Conservation (phyloP, 202 grass and related monocot genomes). For the Bolboschoenoplectus hybrid region DNA sequence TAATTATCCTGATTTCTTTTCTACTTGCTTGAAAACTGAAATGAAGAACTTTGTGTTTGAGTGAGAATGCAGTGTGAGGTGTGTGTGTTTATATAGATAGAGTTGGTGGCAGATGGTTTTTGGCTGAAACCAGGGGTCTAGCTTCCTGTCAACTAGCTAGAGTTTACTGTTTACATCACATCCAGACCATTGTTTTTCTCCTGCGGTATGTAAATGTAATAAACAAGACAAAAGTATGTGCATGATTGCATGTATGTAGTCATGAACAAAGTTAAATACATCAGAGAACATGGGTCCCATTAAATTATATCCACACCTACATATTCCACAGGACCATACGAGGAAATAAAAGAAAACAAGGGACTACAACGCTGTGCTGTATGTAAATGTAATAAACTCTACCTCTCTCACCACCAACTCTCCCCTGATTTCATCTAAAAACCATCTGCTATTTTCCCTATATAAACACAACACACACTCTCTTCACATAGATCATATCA, state of each 20-base stretch:
- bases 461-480: conserved; percentile 16
- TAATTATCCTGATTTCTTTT: not conserved
- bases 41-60: not conserved
- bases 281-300: not conserved
- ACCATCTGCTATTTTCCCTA: conserved; percentile 34
- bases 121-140: not conserved
- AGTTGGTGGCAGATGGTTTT: conserved; percentile 31
- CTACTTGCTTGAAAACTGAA: not conserved
- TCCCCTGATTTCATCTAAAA: conserved; percentile 32
- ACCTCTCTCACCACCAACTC: not conserved
- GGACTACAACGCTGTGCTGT: not conserved
- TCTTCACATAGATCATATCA: not conserved
- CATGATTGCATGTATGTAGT: too few relatives aligned
- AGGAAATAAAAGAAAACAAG: not conserved
- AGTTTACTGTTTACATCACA: not conserved
- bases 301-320: not conserved
- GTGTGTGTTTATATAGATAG: conserved; percentile 26
- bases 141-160: not conserved
- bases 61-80: not conserved
- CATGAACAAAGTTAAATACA: too few relatives aligned
- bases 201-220: not conserved
- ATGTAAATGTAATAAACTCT: not conserved
- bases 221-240: too few relatives aligned
- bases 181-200: not conserved
- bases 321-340: not conserved